Base-by-base conservation (phyloP, 495 filamentous ascomycete genomes). In the Talaromyces adpressus region DNA sequence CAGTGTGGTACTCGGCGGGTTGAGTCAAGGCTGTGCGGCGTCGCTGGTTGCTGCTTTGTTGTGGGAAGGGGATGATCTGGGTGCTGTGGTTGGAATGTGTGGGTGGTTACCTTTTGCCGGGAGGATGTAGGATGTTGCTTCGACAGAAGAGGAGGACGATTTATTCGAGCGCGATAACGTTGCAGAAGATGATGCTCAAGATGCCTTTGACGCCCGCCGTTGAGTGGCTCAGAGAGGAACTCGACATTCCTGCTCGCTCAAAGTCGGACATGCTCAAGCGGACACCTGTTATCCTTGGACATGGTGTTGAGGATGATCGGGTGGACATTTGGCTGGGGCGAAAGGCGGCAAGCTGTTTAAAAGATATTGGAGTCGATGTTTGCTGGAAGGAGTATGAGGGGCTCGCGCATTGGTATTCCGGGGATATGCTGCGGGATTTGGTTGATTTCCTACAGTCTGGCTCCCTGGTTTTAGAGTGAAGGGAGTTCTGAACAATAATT, bases 11-110 rank as follows among this genome's bases (percentile, higher is more conserved):
- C 65, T 86, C 4, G 79, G 79, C 41, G 82, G 83, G 0, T 62
- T 86, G 49, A 85, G 84, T 63, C 84, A 85, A 64, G 84, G 84
- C 2, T 85, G 81, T 64, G 85, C 85, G 5, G 77, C 76, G 6
- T 69, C 73, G 3, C 66, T 82, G 16, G 70, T 78, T 47, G 67
- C 64, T 86, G 14, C 73, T 68, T 14, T 81, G 78, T 71, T 71
- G 76, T 16, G 69, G 68, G 74, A 62, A 0, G 23, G 20, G 11
- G 49, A 22, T 20, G 9, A 12, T 7, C 25, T 71, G 11, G 69
- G 71, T 11, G 84, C 72, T 2, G 77, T 84, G 58, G 68, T 87
- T 61, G 85, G 84, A 8, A 80, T 87, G 69, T 81, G 80, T 65
- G 80, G 81, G 53, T 83, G 82, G 75, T 68, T 84, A 58, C 84